Base-by-base conservation (phyloP, 1,284 basidiomycete genomes). In the Vanrija sp. region DNA sequence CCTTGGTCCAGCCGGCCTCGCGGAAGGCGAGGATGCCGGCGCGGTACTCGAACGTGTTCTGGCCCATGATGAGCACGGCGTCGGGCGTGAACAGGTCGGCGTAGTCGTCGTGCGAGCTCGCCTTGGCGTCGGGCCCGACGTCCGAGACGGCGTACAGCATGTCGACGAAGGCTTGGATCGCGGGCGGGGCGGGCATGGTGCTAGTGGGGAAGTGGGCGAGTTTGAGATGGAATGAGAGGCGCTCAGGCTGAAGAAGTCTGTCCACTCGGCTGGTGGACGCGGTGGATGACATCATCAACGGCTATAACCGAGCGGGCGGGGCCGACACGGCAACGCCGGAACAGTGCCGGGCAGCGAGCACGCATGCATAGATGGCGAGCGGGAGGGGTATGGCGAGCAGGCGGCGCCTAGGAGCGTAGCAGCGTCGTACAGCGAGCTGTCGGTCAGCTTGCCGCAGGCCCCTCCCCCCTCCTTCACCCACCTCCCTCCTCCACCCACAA, bases 21-120 rank as follows among this genome's bases (percentile, higher is more conserved):
- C 64, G 51, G 42, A 60, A 66, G 43, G 60, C 39, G 44, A 42
- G 45, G 22, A 65, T 51, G 12, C 56, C 65, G 9, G 53, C 52
- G 22, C 59, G 58, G 31, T 56, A 56, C 25, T 58, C 47, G 49
- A 49, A 65, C 22, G 56, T 59, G n/a, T 52, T 49, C 6, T 59
- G 60, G 27, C 62, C 65, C 65, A 67, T 67, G 41, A 62, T 35
- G 36, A 67, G 59, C 38, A 59, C 57, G 3, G 60, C 51, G 39
- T 58, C 46, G 6, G 56, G 48, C 3, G 46, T 22, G 54, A 59
- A 67, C 18, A 63, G 56, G 49, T 61, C 58, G 22, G 62, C 57
- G 27, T 67, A 67, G 27, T 56, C 54, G 31, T 61, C 52, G 54
- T 67, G 57, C 8, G 20, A 8, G 31, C 12, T 12, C 31, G 31